Evolutionary conservation across 192 early-diverging fungal species (phyloP), one percentile per base, ranked within the genome.

Genomic region (Spinellus fusiger): DNA sequence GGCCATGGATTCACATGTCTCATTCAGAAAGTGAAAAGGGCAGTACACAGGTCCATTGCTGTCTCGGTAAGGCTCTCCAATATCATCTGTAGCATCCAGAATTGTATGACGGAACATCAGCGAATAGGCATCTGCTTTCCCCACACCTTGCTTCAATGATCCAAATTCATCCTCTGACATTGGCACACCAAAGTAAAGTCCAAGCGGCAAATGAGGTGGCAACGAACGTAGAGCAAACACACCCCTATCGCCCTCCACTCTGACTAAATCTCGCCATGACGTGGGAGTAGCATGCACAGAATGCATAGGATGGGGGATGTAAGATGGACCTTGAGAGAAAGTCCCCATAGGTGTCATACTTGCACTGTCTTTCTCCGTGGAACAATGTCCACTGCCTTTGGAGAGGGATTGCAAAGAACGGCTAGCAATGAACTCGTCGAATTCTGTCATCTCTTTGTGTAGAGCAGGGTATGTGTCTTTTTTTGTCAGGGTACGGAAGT

Each of bases 111-210:
- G 81, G 64, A 94, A 96, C 81, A 89, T 89, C 65, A 94, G 86
- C 1, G 93, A 86, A n/a, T 37, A 44, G 40, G 4, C 18, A 44
- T 44, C 87, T 5, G 93, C 80, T 46, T 78, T 28, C 0, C 92
- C 92, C 12, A 87, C 75, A 12, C 77, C 75, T 34, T 94, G 92
- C 62, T 95, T 95, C 12, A 85, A 63, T 1, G 81, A 83, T 72
- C 96, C 94, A 70, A 92, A 96, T 60, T 96, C 93, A 61, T 91
- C 89, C 70, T 94, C 93, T 3, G 89, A 89, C 87, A 92, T 96
- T 4, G 94, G 93, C 6, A 95, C 90, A 31, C 94, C 94, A 78
- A 96, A 95, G 65, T 95, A 96, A 63, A 94, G 94, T 4, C 94
- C 94, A 5, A 96, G 70, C 1, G 89, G 84, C 13, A 85, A 86